Base-by-base conservation (phyloP, 768 basidiomycete species). In the Podaxis rugospora region DNA sequence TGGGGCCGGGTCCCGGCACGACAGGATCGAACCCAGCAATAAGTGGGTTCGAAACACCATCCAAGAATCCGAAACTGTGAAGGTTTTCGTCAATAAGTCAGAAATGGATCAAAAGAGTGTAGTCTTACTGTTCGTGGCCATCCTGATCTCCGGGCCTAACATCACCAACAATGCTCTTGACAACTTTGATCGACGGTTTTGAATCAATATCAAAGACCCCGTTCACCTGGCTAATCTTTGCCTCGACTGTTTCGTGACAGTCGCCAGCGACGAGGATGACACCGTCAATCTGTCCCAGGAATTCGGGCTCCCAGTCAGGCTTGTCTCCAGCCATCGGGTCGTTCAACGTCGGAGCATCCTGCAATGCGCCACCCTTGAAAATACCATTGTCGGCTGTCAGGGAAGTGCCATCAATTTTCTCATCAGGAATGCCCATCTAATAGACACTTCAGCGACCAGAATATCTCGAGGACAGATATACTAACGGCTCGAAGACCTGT, bases 41-140 rank as follows among this genome's bases (percentile, higher is more conserved):
- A 3, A 76, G 71, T 4, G 83, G 83, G 65, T 84, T 80, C 1
- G 82, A 80, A 39, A 84, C 76, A 0, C 82, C 80, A 64, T 84
- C 83, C 63, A 77, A 63, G 67, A 75, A 84, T 2, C 83, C 83
- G 58, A 84, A 84, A 64, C 79, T 80, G 57, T 3, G 2, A 13
- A 18, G 16, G n/a, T 21, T 13, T 14, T 35, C 18, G 21, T 28
- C 52, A 14, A 23, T 42, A 60, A 53, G 23, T 50, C 23, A 18
- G n/a, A 14, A 21, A 49, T 14, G 51, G 42, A 44, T 35, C 36
- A 18, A 62, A 11, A 36, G 21, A 6, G 14, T 9, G 10, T 50
- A 27, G 10, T 2, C 74, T 69, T 66, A 76, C 74, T 83, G 82
- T 68, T 85, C 82, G 60, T 81, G 80, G 28, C 74, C 83, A 32